Evolutionary conservation across 1,139 yeast genomes (phyloP).

Genomic region (Yamadazyma siamensis): DNA sequence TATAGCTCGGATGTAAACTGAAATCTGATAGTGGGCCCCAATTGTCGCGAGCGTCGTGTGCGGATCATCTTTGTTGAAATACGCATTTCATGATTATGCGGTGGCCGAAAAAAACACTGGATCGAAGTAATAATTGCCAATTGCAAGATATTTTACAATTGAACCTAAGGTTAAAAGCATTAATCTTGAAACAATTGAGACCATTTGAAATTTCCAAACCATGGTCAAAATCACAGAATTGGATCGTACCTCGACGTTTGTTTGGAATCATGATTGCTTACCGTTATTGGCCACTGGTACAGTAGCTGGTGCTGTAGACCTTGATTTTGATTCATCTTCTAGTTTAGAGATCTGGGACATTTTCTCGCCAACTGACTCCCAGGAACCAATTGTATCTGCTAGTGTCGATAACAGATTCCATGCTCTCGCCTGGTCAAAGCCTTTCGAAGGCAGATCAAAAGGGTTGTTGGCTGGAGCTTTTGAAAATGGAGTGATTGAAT

Average conservation of each 20-base stretch:
- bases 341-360: slow-evolving; percentile 76
- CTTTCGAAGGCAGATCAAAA: slow-evolving; percentile 48
- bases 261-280: slow-evolving; percentile 81
- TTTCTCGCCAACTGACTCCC: slow-evolving; percentile 38
- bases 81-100: no score
- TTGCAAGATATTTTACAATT: no score
- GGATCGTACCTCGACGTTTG: slow-evolving; percentile 84
- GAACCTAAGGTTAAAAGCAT: no score
- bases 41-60: no score
- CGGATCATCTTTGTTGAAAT: no score
- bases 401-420: slow-evolving; percentile 63
- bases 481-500: slow-evolving; percentile 76
- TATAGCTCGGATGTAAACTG: no score
- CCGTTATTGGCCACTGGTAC: slow-evolving; percentile 88
- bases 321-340: slow-evolving; percentile 76
- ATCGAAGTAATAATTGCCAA: no score
- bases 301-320: slow-evolving; percentile 92
- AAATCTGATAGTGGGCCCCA: no score
- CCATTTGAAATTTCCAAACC: no score
- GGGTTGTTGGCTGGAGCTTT: slow-evolving; percentile 85
- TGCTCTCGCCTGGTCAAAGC: slow-evolving; percentile 83
- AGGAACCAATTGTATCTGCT: slow-evolving; percentile 48
- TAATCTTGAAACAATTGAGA: no score
- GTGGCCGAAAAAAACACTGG: no score
- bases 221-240: slow-evolving; percentile 88